Evolutionary conservation across 108 stramenopile genomes (phyloP).

Genomic region (Cyclotella distinguenda): DNA sequence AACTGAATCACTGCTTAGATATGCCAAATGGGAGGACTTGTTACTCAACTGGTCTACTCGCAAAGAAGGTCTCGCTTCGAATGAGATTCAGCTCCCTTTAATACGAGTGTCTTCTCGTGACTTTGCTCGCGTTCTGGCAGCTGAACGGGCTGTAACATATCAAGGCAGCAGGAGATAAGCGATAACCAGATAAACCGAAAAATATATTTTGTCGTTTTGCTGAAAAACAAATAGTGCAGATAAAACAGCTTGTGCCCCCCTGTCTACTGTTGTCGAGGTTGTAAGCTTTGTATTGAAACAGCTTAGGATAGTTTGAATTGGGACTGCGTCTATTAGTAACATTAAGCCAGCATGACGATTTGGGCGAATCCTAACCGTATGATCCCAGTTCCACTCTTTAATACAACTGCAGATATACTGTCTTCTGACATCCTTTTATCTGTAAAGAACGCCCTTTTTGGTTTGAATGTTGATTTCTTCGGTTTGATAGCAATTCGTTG

Average conservation of each 20-base stretch:
- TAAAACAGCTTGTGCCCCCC: no score
- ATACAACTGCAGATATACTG: not conserved
- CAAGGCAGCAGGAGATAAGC: slow-evolving; percentile 14
- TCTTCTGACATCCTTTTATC: not conserved
- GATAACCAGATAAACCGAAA: no score
- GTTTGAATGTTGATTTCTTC: not conserved
- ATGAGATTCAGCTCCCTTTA: slow-evolving; percentile 12
- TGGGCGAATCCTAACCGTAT: no score
- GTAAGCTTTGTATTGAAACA: no score
- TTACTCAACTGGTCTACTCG: slow-evolving; percentile 30
- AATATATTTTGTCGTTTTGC: no score
- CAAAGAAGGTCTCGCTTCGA: slow-evolving; percentile 26
- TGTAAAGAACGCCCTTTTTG: not conserved
- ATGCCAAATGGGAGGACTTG: slow-evolving; percentile 36
- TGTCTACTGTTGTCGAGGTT: no score
- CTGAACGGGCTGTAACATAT: slow-evolving; percentile 38
- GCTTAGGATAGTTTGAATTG: no score
- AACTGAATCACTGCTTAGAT: not conserved
- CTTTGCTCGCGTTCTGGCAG: slow-evolving; percentile 38
- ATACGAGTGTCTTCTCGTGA: slow-evolving; percentile 34
- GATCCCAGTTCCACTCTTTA: not conserved
- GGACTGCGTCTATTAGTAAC: no score
- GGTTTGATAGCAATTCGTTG: not conserved
- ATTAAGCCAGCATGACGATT: no score
- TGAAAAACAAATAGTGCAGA: no score